Evolutionary conservation across 768 basidiomycete species (phyloP).

Genomic region (Mycena pura): DNA sequence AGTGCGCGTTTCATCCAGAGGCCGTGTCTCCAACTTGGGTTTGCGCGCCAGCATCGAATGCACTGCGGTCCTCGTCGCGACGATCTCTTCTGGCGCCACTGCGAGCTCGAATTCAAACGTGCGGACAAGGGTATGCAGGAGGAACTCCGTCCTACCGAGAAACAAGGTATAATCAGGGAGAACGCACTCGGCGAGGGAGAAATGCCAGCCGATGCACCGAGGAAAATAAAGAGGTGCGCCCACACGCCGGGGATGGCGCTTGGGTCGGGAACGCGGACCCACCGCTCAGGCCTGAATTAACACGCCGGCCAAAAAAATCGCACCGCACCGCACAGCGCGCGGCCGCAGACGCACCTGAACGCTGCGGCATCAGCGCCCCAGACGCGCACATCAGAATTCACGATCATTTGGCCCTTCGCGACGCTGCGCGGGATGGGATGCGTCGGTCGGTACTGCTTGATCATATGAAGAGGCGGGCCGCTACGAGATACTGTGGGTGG

Average conservation of each 20-base stretch:
- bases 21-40: slow-evolving; percentile 12
- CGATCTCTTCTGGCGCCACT: slow-evolving; percentile 36
- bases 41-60: slow-evolving; percentile 36
- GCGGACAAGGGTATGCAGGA: slow-evolving; percentile 43
- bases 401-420: slow-evolving; percentile 29
- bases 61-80: slow-evolving; percentile 30
- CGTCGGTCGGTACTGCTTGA: slow-evolving; percentile 13
- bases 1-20: too few species aligned
- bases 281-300: slow-evolving; percentile 51
- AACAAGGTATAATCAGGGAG: too few species aligned
- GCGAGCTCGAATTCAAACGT: slow-evolving; percentile 46
- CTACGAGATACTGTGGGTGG: slow-evolving; percentile 36
- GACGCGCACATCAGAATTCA: slow-evolving; percentile 44
- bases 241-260: slow-evolving; percentile 38
- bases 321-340: too few species aligned
- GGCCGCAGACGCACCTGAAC: slow-evolving; percentile 42
- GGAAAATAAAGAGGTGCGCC: slow-evolving; percentile 43
- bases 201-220: slow-evolving; percentile 58
- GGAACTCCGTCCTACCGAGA: slow-evolving; percentile 41
- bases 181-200: slow-evolving; percentile 52
- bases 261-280: slow-evolving; percentile 41
- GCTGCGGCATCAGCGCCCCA: slow-evolving; percentile 38
- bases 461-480: background rate
- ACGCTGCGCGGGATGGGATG: slow-evolving; percentile 9
- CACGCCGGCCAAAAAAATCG: background rate